Base-by-base conservation (phyloP, 768 basidiomycete species). In the Leccinum subgranulosum region DNA sequence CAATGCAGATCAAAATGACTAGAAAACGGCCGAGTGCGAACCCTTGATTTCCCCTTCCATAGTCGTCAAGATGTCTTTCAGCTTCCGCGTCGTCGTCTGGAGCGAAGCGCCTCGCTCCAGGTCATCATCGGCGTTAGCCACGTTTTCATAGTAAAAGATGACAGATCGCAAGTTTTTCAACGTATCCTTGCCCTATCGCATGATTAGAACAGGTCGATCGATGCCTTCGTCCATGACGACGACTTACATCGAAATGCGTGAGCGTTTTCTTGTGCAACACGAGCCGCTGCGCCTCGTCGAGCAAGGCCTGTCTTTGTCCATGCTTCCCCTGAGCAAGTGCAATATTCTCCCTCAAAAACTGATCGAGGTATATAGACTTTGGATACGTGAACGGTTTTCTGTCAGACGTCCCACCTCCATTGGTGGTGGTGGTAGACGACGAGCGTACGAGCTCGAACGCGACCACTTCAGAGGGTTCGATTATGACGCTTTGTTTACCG, bases 101-200 rank as follows among this genome's bases (percentile, higher is more conserved):
- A 89, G 70, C 39, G 68, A 66, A 2, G 63, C 66, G 21, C 76
- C 69, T 39, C 89, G 84, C 49, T 76, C 75, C 2, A 73, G 68
- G 55, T 84, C 79, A 5, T 73, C 80, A 19, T 73, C 75, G 41
- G 76, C 66, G 33, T 81, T 69, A 2, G 86, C 86, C 15, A 92
- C 76, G 53, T 84, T 73, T 67, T 91, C 87, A 66, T 84, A 90
- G 65, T 92, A 93, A 57, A 87, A 74, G 31, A 90, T 76, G 1
- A 84, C 74, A 3, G 84, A 79, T 9, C 79, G 79, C 43, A 92
- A 68, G 61, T 86, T 82, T 36, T 81, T 79, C 31, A 90, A 64
- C 1, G 83, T 78, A 64, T 92, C 88, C 62, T 80, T 76, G 49
- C 80, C 78, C 89, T 92, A 57, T 56, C 11, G 41, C 0, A 17